These are phyloP conservation scores for Flaveria brownii DNA, from an alignment of 129 eudicot genomes.

Conservation along the genomic window DNA sequence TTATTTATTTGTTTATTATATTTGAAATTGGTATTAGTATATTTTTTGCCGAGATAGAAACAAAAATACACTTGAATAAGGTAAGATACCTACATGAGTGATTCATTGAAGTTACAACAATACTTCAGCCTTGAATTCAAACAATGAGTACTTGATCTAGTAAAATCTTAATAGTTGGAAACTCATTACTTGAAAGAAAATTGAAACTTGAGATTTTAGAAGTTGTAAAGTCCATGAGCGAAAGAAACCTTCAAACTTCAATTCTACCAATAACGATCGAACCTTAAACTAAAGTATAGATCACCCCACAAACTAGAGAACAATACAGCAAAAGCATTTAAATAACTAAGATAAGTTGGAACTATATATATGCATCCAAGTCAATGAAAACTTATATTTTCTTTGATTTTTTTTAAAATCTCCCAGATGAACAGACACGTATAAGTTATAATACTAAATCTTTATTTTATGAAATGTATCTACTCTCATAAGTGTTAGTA, in stretches of 20 bases:
- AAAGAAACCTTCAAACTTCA: neutral
- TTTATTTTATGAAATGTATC: too few relatives aligned
- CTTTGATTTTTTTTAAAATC: too few relatives aligned
- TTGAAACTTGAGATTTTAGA: neutral
- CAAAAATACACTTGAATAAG: neutral
- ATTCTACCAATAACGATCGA: neutral
- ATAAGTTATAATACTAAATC: too few relatives aligned
- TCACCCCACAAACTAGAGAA: too few relatives aligned
- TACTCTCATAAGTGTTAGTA: too few relatives aligned
- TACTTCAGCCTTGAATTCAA: neutral
- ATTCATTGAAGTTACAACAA: neutral
- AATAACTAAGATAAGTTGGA: too few relatives aligned
- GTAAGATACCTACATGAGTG: neutral
- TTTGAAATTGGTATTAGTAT: neutral
- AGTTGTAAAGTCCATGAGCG: neutral
- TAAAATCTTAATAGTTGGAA: neutral
- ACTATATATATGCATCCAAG: too few relatives aligned
- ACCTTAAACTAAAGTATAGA: too few relatives aligned
- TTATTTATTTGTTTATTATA: neutral
- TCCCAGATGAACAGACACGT: too few relatives aligned
- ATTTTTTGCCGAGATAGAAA: neutral
- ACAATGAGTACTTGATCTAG: neutral
- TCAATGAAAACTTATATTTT: too few relatives aligned
- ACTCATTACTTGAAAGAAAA: neutral
- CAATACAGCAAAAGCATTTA: too few relatives aligned